phyloP scores from a whole-genome alignment of 2,329 filamentous ascomycete genomes.

The Colletotrichum orbiculare region DNA sequence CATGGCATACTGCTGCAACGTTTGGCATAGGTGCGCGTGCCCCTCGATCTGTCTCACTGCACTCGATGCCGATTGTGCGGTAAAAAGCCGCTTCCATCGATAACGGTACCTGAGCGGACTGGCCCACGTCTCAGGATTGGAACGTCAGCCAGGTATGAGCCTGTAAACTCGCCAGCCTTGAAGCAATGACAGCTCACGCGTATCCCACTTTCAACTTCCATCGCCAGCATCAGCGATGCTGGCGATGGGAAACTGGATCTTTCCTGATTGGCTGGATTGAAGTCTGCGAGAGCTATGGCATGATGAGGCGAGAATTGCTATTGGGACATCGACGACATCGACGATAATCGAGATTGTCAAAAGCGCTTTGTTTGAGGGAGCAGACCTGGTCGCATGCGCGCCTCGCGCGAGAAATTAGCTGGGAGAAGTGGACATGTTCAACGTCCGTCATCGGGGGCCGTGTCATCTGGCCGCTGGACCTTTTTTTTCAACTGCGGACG shows the following conservation, averaged over 20 bases:
- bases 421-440: too few species aligned
- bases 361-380: too few species aligned
- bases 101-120: slow-evolving; percentile 27
- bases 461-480: too few species aligned
- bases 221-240: too few species aligned
- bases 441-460: too few species aligned
- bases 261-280: too few species aligned
- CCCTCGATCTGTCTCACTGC: slow-evolving; percentile 24
- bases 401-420: too few species aligned
- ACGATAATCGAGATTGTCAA: slow-evolving; percentile 17
- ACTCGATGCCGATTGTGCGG: slow-evolving; percentile 20
- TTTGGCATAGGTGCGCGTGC: neutral
- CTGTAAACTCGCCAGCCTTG: slow-evolving; percentile 12
- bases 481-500: neutral
- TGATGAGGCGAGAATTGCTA: slow-evolving; percentile 1
- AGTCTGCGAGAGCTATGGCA: neutral
- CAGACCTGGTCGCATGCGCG: too few species aligned
- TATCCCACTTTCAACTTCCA: neutral
- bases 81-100: slow-evolving; percentile 17
- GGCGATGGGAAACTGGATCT: neutral
- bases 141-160: slow-evolving; percentile 23
- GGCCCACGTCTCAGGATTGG: slow-evolving; percentile 26
- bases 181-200: slow-evolving; percentile 25
- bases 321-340: slow-evolving; percentile 16
- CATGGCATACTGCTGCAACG: slow-evolving; percentile 1